Evolutionary conservation across 768 basidiomycete genomes (phyloP).

Genomic region (Trametes meyenii): DNA sequence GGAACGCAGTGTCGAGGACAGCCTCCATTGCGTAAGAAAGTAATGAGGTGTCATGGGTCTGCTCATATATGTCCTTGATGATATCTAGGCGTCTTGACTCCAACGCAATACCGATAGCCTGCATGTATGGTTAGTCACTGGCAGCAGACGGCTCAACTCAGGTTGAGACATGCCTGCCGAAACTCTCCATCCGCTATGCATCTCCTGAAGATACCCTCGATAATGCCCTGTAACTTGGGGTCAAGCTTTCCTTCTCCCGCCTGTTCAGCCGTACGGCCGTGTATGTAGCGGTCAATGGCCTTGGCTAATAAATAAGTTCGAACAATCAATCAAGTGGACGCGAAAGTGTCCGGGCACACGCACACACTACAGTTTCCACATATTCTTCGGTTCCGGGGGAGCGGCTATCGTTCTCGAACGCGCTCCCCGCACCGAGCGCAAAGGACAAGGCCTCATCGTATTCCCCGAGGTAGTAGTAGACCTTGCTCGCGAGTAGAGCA

Average conservation of each 20-base stretch:
- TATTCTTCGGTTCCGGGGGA: slow-evolving; percentile 77
- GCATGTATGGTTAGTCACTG: slow-evolving; percentile 13
- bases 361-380: slow-evolving; percentile 92
- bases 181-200: slow-evolving; percentile 89
- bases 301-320: slow-evolving; percentile 60
- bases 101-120: slow-evolving; percentile 95
- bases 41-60: slow-evolving; percentile 74
- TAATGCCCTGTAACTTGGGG: slow-evolving; percentile 75
- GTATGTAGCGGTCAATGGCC: slow-evolving; percentile 93
- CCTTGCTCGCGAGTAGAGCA: slow-evolving; percentile 93
- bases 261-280: slow-evolving; percentile 62
- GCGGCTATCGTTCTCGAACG: slow-evolving; percentile 78
- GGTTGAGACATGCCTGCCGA: slow-evolving; percentile 66
- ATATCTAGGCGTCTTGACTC: slow-evolving; percentile 90
- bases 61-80: slow-evolving; percentile 73
- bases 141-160: not conserved
- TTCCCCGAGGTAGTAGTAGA: slow-evolving; percentile 95
- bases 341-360: slow-evolving; percentile 39
- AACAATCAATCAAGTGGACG: not conserved
- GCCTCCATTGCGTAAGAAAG: slow-evolving; percentile 93
- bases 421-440: slow-evolving; percentile 86
- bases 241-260: slow-evolving; percentile 67
- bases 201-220: slow-evolving; percentile 85
- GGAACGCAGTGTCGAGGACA: slow-evolving; percentile 87
- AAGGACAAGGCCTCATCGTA: slow-evolving; percentile 96